phyloP scores from a whole-genome alignment of 495 filamentous ascomycete genomes.

The Aspergillus homomorphus region DNA sequence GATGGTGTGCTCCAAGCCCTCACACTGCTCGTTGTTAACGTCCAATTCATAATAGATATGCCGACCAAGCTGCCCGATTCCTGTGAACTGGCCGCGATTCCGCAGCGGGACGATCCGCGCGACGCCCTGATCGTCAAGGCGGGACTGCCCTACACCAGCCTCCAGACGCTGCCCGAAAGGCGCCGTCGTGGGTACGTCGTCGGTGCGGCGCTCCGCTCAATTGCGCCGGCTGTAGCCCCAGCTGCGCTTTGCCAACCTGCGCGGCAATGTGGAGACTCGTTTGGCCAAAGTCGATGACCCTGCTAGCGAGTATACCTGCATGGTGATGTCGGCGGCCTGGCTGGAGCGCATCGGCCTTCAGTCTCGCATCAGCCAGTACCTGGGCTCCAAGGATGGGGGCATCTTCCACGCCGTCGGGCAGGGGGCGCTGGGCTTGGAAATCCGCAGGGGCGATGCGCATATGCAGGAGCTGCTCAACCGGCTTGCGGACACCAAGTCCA shows the following conservation, averaged over 20 bases:
- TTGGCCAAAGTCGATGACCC: conserved; percentile 70
- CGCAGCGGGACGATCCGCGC: conserved; percentile 52
- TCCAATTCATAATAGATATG: conserved; percentile 49
- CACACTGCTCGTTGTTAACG: no score
- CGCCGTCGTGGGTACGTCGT: conserved; percentile 73
- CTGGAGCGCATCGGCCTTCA: conserved; percentile 57
- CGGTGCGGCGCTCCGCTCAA: conserved; percentile 74
- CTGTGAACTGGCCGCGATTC: conserved; percentile 62
- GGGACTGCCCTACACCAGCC: conserved; percentile 41
- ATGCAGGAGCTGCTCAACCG: conserved; percentile 49
- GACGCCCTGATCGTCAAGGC: conserved; percentile 36
- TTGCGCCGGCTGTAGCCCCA: conserved; percentile 61
- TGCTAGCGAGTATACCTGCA: conserved; percentile 57
- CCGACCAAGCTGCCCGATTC: conserved; percentile 71
- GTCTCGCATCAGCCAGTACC: conserved; percentile 64
- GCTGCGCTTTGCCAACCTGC: conserved; percentile 63
- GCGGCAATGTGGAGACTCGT: conserved; percentile 80
- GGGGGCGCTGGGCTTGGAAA: conserved; percentile 74
- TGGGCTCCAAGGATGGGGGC: conserved; percentile 61
- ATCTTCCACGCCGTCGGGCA: conserved; percentile 81
- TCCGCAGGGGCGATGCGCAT: conserved; percentile 58
- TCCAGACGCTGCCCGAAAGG: conserved; percentile 67
- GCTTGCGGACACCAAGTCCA: conserved; percentile 50
- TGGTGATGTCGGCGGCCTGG: conserved; percentile 78
- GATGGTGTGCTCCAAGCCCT: no score